These are phyloP conservation scores for Ceratocystis colombiana DNA, from an alignment of 2,329 filamentous ascomycete species.

Conservation along the genomic window DNA sequence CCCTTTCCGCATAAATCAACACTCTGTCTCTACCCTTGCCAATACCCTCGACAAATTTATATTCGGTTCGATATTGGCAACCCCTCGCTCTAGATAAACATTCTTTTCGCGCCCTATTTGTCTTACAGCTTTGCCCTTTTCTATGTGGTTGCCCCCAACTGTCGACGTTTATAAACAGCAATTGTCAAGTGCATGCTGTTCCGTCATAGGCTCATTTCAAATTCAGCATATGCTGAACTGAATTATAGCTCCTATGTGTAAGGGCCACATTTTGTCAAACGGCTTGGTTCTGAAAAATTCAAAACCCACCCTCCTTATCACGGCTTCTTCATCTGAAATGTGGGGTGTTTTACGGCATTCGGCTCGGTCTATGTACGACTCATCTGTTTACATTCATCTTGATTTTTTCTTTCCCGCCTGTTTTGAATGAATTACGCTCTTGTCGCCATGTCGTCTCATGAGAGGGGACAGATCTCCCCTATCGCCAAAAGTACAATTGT, in stretches of 20 bases:
- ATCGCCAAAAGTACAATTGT: slow-evolving; percentile 9
- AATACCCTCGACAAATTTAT: background rate
- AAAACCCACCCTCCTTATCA: background rate
- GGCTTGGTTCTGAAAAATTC: background rate
- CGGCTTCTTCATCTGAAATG: slow-evolving; percentile 5
- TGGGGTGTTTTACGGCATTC: background rate
- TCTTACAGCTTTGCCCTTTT: background rate
- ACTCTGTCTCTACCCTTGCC: background rate
- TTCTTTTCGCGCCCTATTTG: background rate
- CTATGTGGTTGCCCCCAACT: background rate
- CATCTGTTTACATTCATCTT: slow-evolving; percentile 11
- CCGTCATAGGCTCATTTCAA: background rate
- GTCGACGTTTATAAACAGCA: background rate
- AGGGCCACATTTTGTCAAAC: background rate
- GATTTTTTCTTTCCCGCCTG: slow-evolving; percentile 6
- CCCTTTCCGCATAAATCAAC: background rate
- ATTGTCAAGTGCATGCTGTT: slow-evolving; percentile 6
- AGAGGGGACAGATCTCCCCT: background rate
- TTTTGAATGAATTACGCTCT: slow-evolving; percentile 19
- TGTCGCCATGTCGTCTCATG: slow-evolving; percentile 2
- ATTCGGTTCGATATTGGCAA: background rate
- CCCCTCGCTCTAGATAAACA: slow-evolving; percentile 14
- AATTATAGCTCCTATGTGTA: background rate
- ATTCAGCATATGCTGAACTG: slow-evolving; percentile 2
- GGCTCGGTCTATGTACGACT: slow-evolving; percentile 4